A percentile compares a stretch with the other conserved stretches of the same genome.
These are phyloP conservation scores for Aspergillus luchuensis DNA, from an alignment of 2,329 filamentous ascomycete species.

Conservation along the genomic window DNA sequence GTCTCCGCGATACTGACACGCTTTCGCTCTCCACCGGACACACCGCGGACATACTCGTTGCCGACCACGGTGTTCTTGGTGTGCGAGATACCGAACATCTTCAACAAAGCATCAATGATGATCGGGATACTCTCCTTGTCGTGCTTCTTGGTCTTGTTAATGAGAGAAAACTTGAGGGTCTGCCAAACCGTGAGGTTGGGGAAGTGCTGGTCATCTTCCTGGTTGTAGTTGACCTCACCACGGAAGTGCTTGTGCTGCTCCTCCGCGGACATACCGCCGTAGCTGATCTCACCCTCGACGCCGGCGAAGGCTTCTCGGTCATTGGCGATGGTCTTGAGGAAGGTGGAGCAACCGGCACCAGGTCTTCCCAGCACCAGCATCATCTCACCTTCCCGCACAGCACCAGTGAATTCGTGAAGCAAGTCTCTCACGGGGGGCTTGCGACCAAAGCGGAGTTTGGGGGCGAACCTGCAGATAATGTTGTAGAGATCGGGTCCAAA, in stretches of 20 bases:
- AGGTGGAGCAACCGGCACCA: conserved; percentile 74
- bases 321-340: conserved; percentile 74
- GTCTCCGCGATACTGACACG: conserved; percentile 79
- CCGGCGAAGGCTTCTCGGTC: conserved; percentile 65
- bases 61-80: conserved; percentile 75
- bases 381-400: conserved; percentile 70
- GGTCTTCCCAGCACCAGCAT: conserved; percentile 72
- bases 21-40: conserved; percentile 79
- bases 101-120: conserved; percentile 69
- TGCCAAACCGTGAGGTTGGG: conserved; percentile 75
- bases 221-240: conserved; percentile 77
- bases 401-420: conserved; percentile 68
- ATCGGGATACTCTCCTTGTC: conserved; percentile 65
- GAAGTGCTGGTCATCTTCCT: conserved; percentile 75
- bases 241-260: conserved; percentile 69
- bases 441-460: conserved; percentile 51
- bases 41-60: conserved; percentile 71
- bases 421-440: conserved; percentile 56
- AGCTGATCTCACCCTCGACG: conserved; percentile 70
- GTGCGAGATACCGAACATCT: conserved; percentile 77
- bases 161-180: conserved; percentile 72
- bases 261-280: conserved; percentile 69
- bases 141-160: conserved; percentile 72
- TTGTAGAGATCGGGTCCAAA: conserved; percentile 79
- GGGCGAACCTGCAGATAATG: conserved; percentile 59